Base-by-base conservation (phyloP, 2,329 filamentous ascomycete genomes). In the Colletotrichum sp. region DNA sequence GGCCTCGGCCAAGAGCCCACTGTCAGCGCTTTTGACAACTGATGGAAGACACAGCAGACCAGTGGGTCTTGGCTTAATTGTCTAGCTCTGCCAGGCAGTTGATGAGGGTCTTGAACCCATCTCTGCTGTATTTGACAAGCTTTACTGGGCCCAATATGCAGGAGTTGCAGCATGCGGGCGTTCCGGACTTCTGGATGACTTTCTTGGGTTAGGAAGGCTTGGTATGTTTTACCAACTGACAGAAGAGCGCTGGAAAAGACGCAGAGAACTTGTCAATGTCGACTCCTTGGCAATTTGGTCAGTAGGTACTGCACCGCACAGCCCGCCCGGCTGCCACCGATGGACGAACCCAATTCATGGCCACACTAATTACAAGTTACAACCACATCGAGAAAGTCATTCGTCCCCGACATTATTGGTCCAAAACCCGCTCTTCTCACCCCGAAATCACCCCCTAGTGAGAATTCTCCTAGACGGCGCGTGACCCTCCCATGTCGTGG, bases 11-110 rank as follows among this genome's bases (percentile, higher is more conserved):
- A 30, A 43, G 26, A 52, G 52, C 15, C 32, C 56, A 43, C 56
- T 21, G 65, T n/a, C n/a, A 66, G 61, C 32, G 28, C 60, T 72
- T 72, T 67, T 73, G 58, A 76, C 26, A 76, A 73, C 34, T 69
- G 73, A 73, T 65, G 73, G 43, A 56, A 48, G 55, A 21, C 8
- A 28, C 12, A 62, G 21, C 52, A 38, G 32, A 32, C 36, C 21
- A 48, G 55, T 43, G 26, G 64, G 38, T 52, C 69, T 24, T 21
- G 43, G 58, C 60, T 16, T n/a, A 64, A 15, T n/a, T 64, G 58
- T 34, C 64, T 73, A 64, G 34, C 64, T 61, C 7, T 32, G 26
- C 30, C 34, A 28, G 55, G 65, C n/a, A 65, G 38, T 56, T 62
- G 58, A 65, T 38, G 21, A 30, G 28, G n/a, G 58, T 32, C 28